Evolutionary conservation across 208 protist genomes (phyloP).

Genomic region (Wallacemonas collosoma): DNA sequence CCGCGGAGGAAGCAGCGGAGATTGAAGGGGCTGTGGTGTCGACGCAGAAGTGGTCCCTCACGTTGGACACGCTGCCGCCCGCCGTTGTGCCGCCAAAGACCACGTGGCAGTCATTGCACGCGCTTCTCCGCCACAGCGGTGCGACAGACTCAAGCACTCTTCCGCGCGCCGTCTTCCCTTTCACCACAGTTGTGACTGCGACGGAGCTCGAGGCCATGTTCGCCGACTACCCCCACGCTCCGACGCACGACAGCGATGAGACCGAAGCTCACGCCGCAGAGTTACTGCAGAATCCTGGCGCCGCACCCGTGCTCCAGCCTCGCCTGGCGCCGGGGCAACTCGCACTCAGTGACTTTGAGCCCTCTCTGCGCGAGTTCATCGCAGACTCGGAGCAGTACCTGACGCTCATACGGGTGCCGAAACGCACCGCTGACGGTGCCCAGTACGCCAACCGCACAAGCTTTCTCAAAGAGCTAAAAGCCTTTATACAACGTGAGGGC

Average conservation of each 20-base stretch:
- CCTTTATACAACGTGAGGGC: neutral
- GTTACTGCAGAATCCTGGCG: neutral
- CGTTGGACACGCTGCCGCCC: neutral
- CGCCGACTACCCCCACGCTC: neutral
- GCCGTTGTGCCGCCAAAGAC: neutral
- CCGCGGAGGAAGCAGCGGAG: neutral
- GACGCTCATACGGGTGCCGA: neutral
- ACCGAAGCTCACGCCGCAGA: neutral
- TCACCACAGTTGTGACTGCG: neutral
- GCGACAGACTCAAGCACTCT: neutral
- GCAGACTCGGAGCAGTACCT: constrained; percentile 5
- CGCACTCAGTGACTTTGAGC: neutral
- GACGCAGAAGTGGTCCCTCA: neutral
- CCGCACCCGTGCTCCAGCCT: neutral
- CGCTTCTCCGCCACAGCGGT: neutral
- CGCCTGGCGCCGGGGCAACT: neutral
- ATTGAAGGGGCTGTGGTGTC: neutral
- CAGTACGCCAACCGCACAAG: constrained; percentile 6
- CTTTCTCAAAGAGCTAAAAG: constrained; percentile 4
- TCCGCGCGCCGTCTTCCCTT: constrained; percentile 1
- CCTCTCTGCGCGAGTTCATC: neutral
- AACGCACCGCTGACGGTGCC: neutral
- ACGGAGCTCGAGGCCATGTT: neutral
- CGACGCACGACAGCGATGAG: neutral
- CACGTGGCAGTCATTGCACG: neutral